A percentile compares a stretch with the other conserved stretches of the same genome.
Conservation (phyloP, 2,329 filamentous ascomycete genomes). For the Dactylonectria estremocensis region DNA sequence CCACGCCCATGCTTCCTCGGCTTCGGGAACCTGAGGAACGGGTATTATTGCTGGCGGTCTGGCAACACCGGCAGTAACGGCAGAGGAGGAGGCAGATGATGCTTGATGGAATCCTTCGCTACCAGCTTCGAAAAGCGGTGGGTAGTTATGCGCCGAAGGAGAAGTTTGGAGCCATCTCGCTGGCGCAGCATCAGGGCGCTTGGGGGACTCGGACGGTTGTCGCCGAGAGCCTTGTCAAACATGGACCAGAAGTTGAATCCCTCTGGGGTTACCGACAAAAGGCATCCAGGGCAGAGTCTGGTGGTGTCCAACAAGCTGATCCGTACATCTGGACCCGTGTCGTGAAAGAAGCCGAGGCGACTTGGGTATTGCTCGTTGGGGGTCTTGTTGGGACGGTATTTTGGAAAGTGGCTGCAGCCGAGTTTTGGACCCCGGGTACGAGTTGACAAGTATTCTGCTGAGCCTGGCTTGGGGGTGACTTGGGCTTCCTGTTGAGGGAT, state of each 20-base stretch:
- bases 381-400: conserved; percentile 2
- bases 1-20: conserved; percentile 31
- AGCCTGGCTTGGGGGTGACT: neutral
- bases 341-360: conserved; percentile 31
- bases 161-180: neutral
- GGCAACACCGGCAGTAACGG: neutral
- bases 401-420: conserved; percentile 16
- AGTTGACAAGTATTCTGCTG: conserved; percentile 12
- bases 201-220: neutral
- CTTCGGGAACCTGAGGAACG: conserved; percentile 3
- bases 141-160: conserved; percentile 9
- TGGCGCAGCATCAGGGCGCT: neutral
- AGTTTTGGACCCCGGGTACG: neutral
- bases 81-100: neutral
- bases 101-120: conserved; percentile 7
- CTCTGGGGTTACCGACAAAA: neutral
- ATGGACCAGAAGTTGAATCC: conserved; percentile 28
- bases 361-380: conserved; percentile 17
- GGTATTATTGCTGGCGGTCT: neutral
- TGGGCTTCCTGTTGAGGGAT: neutral
- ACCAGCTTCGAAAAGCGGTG: conserved; percentile 2
- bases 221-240: neutral
- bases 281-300: conserved; percentile 17
- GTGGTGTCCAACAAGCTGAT: conserved; percentile 28
- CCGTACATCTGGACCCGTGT: neutral